Percentiles rank a stretch among this genome's conserved stretches.
Evolutionary conservation across 257 asterid species (phyloP).

Genomic region (Eustoma russellianum): DNA sequence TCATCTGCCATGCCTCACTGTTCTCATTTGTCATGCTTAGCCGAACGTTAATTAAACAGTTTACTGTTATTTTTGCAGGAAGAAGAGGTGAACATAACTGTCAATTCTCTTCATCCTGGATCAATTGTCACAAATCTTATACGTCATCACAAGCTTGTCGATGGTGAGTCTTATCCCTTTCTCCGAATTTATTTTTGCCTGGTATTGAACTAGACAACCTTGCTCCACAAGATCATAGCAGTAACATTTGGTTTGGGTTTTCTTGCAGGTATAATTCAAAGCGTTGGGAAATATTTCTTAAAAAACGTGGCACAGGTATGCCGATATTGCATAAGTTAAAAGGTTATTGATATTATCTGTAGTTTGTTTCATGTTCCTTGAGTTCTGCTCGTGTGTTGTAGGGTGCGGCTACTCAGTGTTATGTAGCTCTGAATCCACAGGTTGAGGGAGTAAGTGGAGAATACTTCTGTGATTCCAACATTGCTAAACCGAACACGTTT

Average conservation of each 20-base stretch:
- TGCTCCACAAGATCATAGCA: background rate
- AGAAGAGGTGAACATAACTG: background rate
- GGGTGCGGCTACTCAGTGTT: constrained; percentile 40
- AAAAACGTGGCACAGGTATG: too few relatives aligned
- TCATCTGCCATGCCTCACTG: too few relatives aligned
- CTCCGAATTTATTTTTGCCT: background rate
- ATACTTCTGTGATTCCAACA: constrained; percentile 23
- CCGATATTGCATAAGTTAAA: too few relatives aligned
- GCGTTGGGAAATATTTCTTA: too few relatives aligned
- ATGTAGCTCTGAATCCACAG: constrained; percentile 32
- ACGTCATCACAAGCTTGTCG: background rate
- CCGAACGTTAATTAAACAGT: background rate
- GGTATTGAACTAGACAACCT: background rate
- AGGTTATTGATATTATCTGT: too few relatives aligned
- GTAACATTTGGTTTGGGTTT: background rate
- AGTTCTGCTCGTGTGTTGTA: background rate
- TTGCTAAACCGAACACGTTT: constrained; percentile 17
- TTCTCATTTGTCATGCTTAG: too few relatives aligned
- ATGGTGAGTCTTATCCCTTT: background rate
- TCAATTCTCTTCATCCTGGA: background rate
- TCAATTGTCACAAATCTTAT: background rate
- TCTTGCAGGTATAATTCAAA: too few relatives aligned
- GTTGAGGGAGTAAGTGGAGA: constrained; percentile 28
- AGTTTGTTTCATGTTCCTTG: too few relatives aligned
- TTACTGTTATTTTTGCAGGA: background rate